Percentiles rank a stretch among this genome's conserved stretches.
These are phyloP conservation scores for Leptosphaerulina australis DNA, from an alignment of 2,329 filamentous ascomycete genomes.

Conservation along the genomic window DNA sequence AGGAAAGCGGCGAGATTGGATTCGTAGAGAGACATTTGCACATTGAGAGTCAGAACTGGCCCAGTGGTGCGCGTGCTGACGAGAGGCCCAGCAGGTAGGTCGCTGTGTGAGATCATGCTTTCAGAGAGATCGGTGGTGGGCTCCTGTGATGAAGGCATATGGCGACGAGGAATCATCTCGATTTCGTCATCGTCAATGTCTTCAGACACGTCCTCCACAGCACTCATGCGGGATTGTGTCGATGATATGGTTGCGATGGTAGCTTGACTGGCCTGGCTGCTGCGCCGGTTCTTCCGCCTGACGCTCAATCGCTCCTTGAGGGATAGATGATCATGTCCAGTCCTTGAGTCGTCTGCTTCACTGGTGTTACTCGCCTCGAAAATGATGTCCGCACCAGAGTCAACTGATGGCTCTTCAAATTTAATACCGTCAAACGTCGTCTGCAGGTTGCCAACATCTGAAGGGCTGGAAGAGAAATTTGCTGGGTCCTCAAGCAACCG, in stretches of 20 bases:
- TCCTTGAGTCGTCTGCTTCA: slow-evolving; percentile 4
- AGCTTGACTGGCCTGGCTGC: slow-evolving; percentile 43
- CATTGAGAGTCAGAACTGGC: slow-evolving; percentile 61
- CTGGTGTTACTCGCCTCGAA: slow-evolving; percentile 40
- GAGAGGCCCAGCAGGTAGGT: slow-evolving; percentile 31
- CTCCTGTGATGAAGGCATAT: slow-evolving; percentile 31
- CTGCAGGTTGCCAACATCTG: slow-evolving; percentile 19
- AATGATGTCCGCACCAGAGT: slow-evolving; percentile 32
- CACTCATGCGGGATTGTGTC: slow-evolving; percentile 50
- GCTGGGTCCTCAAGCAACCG: slow-evolving; percentile 35
- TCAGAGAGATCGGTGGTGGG: slow-evolving; percentile 30
- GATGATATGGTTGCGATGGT: slow-evolving; percentile 52
- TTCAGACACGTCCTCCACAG: slow-evolving; percentile 41
- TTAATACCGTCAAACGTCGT: slow-evolving; percentile 24
- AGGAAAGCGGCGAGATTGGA: slow-evolving; percentile 67
- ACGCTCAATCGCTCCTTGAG: slow-evolving; percentile 44
- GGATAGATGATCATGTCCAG: slow-evolving; percentile 2
- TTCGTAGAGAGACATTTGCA: slow-evolving; percentile 72
- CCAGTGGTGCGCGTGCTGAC: slow-evolving; percentile 28
- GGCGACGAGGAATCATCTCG: slow-evolving; percentile 53
- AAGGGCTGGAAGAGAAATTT: slow-evolving; percentile 19
- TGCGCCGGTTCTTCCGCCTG: slow-evolving; percentile 30
- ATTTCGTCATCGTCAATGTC: slow-evolving; percentile 55
- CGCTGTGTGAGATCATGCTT: slow-evolving; percentile 48
- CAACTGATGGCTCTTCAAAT: slow-evolving; percentile 25